Conservation (phyloP, 2,329 filamentous ascomycete species). For the Rosellinia necatrix region DNA sequence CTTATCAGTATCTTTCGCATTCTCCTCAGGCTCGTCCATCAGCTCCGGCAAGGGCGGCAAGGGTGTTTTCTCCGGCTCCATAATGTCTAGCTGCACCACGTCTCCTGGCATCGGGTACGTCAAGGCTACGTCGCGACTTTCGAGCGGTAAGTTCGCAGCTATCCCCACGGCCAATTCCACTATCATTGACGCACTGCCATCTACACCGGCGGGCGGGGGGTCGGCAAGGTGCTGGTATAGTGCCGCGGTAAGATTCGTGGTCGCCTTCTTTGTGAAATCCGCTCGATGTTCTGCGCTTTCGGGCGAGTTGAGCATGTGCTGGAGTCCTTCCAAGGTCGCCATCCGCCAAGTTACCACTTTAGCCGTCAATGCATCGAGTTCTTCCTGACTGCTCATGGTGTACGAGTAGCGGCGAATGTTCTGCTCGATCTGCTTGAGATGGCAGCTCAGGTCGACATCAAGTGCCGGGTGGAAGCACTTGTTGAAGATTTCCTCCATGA, state of each 20-base stretch:
- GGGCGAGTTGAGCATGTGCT: slow-evolving; percentile 68
- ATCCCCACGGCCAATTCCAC: slow-evolving; percentile 88
- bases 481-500: slow-evolving; percentile 89
- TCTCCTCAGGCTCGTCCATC: slow-evolving; percentile 45
- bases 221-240: slow-evolving; percentile 76
- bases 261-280: slow-evolving; percentile 71
- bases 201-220: slow-evolving; percentile 79
- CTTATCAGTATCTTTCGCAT: slow-evolving; percentile 47
- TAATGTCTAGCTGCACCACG: slow-evolving; percentile 69
- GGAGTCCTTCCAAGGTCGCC: slow-evolving; percentile 89
- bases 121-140: slow-evolving; percentile 88
- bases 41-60: slow-evolving; percentile 62
- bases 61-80: slow-evolving; percentile 81
- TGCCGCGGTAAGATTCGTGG: slow-evolving; percentile 68
- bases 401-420: slow-evolving; percentile 82
- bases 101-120: slow-evolving; percentile 83
- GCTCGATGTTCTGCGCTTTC: slow-evolving; percentile 69
- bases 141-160: slow-evolving; percentile 81
- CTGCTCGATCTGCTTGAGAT: slow-evolving; percentile 84
- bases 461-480: slow-evolving; percentile 90
- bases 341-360: slow-evolving; percentile 94
- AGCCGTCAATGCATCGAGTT: slow-evolving; percentile 83
- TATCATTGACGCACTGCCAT: slow-evolving; percentile 89
- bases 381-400: slow-evolving; percentile 76
- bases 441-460: slow-evolving; percentile 73